Evolutionary conservation across 2,329 filamentous ascomycete genomes (phyloP).

Genomic region (Penicillium freii): DNA sequence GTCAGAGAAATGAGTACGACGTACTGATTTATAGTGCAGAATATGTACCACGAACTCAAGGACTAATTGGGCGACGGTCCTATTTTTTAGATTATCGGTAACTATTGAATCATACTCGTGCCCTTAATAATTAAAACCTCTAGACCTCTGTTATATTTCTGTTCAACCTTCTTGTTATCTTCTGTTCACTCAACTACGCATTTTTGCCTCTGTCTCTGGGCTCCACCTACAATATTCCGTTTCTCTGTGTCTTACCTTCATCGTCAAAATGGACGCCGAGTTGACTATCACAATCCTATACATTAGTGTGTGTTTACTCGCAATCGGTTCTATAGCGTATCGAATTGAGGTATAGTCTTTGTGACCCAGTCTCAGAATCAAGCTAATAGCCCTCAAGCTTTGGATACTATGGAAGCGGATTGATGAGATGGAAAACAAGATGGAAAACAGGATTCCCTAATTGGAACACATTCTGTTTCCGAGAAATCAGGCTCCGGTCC

Average conservation of each 20-base stretch:
- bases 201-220: neutral
- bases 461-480: no score
- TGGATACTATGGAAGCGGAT: neutral
- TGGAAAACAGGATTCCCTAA: no score
- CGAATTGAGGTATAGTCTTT: neutral
- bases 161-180: no score
- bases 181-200: neutral
- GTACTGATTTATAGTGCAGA: no score
- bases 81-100: neutral
- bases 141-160: neutral
- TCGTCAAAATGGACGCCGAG: neutral
- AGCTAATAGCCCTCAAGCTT: neutral
- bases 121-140: neutral
- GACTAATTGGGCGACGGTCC: no score
- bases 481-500: no score
- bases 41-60: no score
- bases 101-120: neutral
- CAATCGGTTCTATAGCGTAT: neutral
- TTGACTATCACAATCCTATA: neutral
- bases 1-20: no score
- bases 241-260: neutral
- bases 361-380: neutral
- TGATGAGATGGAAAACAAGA: slow-evolving; percentile 13
- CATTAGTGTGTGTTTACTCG: neutral
- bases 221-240: neutral